Base-by-base conservation (phyloP, 106 monocot species). In the Allium fistulosum region DNA sequence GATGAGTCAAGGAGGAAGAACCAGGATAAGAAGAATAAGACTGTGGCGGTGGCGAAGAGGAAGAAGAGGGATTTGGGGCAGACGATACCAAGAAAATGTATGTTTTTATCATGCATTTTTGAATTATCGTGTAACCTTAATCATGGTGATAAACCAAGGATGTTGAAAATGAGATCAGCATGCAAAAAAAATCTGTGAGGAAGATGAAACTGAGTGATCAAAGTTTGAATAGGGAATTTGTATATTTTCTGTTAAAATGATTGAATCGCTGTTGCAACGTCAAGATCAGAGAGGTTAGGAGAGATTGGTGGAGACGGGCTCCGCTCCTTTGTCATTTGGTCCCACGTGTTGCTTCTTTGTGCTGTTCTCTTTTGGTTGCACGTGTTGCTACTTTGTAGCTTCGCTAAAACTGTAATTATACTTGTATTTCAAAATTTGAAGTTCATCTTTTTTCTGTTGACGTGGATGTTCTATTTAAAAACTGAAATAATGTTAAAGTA, bases 1-100 rank as follows among this genome's bases (percentile, higher is more conserved):
- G 79, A 79, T 15, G 79, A 79, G 52, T 53, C 69, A 50, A 83
- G 67, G 69, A 83, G 71, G 72, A 79, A 69, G 72, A 73, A 69
- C 79, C 79, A 83, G 9, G 83, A 83, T 7, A 69, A 26, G 46
- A 66, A 68, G 60, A 79, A 73, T 57, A 79, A 51, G 48, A 76
- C 53, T 0, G 76, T 69, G 15, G 79, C 69, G 6, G 73, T 48
- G 46, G 71, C 48, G 66, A 83, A 76, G 51, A 79, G 12, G 10
- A 72, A 57, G 66, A 76, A 72, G 27, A 83, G 57, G 52, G 72
- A 76, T 53, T 62, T 79, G 18, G 65, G 71, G 71, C 53, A 63
- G 11, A 11, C 26, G 11, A 51, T 37, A 11, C 51, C 74, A 49
- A 57, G 37, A n/a, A 49, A 37, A 57, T 74, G 66, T 10, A 58